Conservation (phyloP, 805 yeast species). For the Schwanniomyces occidentalis region DNA sequence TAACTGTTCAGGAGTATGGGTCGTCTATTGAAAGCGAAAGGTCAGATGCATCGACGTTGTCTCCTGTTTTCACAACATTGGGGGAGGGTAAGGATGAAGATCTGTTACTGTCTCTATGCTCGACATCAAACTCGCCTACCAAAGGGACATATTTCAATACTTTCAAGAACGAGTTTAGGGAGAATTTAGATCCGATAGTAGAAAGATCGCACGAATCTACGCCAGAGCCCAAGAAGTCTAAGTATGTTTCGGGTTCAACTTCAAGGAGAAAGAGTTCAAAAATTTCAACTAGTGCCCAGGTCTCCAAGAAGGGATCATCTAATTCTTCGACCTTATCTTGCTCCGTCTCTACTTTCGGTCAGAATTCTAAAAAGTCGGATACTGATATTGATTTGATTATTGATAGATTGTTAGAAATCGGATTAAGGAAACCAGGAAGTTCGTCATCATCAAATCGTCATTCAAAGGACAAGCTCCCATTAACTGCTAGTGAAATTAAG, state of each 20-base stretch:
- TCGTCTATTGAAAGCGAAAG: conserved; percentile 46
- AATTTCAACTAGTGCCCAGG: background rate
- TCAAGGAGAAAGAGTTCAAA: no score
- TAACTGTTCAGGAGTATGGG: conserved; percentile 19
- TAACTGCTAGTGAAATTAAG: conserved; percentile 55
- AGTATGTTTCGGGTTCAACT: background rate
- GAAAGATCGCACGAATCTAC: conserved; percentile 34
- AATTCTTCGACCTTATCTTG: conserved; percentile 16
- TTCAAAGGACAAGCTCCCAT: conserved; percentile 48
- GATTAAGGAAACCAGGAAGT: conserved; percentile 26
- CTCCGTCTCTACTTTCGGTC: conserved; percentile 14
- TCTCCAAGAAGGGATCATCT: conserved; percentile 6
- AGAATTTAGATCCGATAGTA: conserved; percentile 26
- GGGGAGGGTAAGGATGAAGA: conserved; percentile 33
- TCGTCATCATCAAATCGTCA: conserved; percentile 30
- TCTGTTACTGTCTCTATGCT: conserved; percentile 39
- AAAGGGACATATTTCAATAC: background rate
- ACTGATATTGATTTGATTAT: conserved; percentile 64
- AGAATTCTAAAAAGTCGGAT: conserved; percentile 15
- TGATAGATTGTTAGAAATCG: conserved; percentile 56
- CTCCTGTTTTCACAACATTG: conserved; percentile 37
- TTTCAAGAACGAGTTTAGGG: conserved; percentile 9
- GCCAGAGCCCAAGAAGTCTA: conserved; percentile 15
- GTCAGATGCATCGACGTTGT: conserved; percentile 26
- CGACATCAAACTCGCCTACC: conserved; percentile 16